These are phyloP conservation scores for Camellia sinensis DNA, from an alignment of 148 eudicot genomes.

Conservation along the genomic window DNA sequence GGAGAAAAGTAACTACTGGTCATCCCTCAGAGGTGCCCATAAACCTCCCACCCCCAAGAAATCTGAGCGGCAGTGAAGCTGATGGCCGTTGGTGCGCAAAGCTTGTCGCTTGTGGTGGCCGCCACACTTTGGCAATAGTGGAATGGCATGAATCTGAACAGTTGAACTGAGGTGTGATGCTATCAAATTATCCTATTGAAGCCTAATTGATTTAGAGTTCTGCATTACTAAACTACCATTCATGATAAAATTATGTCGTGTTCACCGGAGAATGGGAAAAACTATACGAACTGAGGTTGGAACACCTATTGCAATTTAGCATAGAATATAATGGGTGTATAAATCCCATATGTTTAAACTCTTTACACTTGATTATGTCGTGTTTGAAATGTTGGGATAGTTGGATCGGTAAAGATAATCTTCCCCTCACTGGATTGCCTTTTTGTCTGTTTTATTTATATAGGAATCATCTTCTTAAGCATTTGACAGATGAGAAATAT, in stretches of 20 bases:
- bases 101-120: conserved; percentile 91
- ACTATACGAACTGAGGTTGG: too few relatives aligned
- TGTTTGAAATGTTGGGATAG: background rate
- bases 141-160: conserved; percentile 51
- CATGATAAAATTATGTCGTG: background rate
- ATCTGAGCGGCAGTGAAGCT: conserved; percentile 19
- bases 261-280: background rate
- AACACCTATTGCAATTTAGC: background rate
- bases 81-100: conserved; percentile 76
- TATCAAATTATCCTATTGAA: background rate
- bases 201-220: background rate
- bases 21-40: conserved; percentile 90
- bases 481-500: too few relatives aligned
- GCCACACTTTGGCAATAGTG: conserved; percentile 79
- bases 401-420: background rate
- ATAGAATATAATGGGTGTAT: background rate
- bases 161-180: conserved; percentile 12
- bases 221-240: background rate
- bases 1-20: conserved; percentile 79
- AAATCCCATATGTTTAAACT: too few relatives aligned
- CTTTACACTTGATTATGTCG: background rate
- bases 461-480: too few relatives aligned
- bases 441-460: background rate
- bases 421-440: background rate
- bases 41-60: conserved; percentile 58